Base-by-base conservation (phyloP, 139 green algal genomes). In the Picochlorum sp. region DNA sequence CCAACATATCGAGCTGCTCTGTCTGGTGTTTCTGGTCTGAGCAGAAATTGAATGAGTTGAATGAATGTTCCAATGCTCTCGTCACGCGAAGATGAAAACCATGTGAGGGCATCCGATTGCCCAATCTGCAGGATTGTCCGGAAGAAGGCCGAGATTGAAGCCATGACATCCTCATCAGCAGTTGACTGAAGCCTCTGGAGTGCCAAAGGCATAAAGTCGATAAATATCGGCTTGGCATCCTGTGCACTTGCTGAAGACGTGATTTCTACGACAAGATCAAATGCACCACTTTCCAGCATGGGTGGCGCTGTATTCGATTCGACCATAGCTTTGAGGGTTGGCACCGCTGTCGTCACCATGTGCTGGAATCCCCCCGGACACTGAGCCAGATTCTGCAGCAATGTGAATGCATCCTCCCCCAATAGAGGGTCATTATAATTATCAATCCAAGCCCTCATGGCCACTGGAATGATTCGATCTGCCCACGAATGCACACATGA, bases 351-450 rank as follows among this genome's bases (percentile, higher is more conserved):
- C 21, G 32, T 61, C 45, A 77, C 65, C 64, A 76, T n/a, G 15
- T 56, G 64, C 21, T 71, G 71, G 16, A 86, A 72, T 50, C 73
- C 83, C 37, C 47, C 62, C 11, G 69, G 74, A 30, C 63, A 67
- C 18, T 45, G 57, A 1, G 83, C 78, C 16, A 87, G 61, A 21
- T 65, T 79, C 30, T 76, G 63, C n/a, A 92, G 57, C 13, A 86
- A 72, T 8, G 81, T 81, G 13, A 64, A 26, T 4, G 81, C 75
- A 28, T 85, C 81, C 18, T 68, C 59, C n/a, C 65, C 52, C n/a
- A 92, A 63, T 28, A 92, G 63, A 3, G 85, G 86, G 66, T 92
- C 86, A 8, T 59, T 60, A 6, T 83, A 68, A 28, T 92, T 63
- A 18, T 57, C 30, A 2, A 74, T 61, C 86, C 86, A 92, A 2